Conservation (phyloP, 2,329 filamentous ascomycete species). For the Didymella sp. region DNA sequence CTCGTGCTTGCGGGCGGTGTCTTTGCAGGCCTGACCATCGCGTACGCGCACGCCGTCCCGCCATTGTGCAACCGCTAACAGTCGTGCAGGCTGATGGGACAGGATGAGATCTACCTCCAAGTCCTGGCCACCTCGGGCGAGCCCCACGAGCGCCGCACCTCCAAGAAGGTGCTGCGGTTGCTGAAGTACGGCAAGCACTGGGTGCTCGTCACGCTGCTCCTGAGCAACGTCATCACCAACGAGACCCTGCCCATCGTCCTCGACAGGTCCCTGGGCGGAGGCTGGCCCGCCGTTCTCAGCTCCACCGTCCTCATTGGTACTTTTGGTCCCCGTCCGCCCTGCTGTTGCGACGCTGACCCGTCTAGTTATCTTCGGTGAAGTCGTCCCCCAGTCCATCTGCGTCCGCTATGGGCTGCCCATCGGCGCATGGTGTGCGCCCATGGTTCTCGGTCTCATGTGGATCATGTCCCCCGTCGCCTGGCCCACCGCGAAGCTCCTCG, state of each 20-base stretch:
- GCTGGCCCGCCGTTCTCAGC: constrained; percentile 90
- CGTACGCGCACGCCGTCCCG: constrained; percentile 59
- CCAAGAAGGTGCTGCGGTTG: constrained; percentile 78
- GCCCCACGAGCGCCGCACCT: constrained; percentile 85
- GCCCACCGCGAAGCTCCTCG: constrained; percentile 94
- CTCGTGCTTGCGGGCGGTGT: constrained; percentile 89
- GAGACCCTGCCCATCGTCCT: constrained; percentile 91
- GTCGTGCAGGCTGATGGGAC: constrained; percentile 64
- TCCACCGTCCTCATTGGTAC: constrained; percentile 93
- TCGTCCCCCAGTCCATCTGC: constrained; percentile 94
- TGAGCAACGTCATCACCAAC: constrained; percentile 98
- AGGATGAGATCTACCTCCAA: constrained; percentile 96
- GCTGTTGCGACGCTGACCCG: constrained; percentile 1
- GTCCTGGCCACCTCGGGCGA: constrained; percentile 87
- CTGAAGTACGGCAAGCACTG: constrained; percentile 93
- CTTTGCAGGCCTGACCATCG: constrained; percentile 93
- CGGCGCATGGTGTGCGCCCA: constrained; percentile 89
- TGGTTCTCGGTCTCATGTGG: constrained; percentile 90
- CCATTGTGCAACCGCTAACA: constrained; percentile 39
- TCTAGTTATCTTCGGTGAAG: constrained; percentile 94
- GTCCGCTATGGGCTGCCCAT: constrained; percentile 96
- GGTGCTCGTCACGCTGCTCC: constrained; percentile 91
- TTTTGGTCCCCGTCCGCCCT: constrained; percentile 31
- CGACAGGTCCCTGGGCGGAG: constrained; percentile 90
- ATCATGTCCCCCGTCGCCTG: constrained; percentile 87